Percentiles rank a stretch among this genome's conserved stretches.
phyloP scores from a whole-genome alignment of 768 basidiomycete genomes.

The Russula olivacea region DNA sequence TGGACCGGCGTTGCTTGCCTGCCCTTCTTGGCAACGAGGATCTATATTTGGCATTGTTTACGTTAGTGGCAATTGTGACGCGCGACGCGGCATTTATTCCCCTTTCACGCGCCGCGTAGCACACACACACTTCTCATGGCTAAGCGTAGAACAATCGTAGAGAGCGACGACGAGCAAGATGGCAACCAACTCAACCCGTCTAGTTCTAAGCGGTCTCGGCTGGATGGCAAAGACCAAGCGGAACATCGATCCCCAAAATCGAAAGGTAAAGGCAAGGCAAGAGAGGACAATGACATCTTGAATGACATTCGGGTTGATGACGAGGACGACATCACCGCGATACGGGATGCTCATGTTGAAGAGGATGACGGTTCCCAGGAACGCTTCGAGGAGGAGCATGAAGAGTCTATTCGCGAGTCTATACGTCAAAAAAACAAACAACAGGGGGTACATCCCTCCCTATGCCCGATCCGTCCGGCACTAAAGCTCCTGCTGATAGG shows the following conservation, averaged over 20 bases:
- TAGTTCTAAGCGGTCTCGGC: constrained; percentile 20
- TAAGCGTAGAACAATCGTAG: constrained; percentile 23
- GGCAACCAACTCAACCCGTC: not conserved
- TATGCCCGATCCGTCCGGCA: not conserved
- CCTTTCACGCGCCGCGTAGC: not conserved
- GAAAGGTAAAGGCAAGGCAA: constrained; percentile 17
- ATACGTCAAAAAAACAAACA: constrained; percentile 42
- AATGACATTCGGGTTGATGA: constrained; percentile 24
- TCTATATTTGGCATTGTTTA: constrained; percentile 3
- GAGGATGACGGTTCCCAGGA: constrained; percentile 54
- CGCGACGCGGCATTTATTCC: constrained; percentile 1
- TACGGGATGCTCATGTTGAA: constrained; percentile 14
- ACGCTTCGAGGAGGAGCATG: constrained; percentile 57
- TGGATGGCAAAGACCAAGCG: constrained; percentile 4
- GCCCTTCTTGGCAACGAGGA: not conserved
- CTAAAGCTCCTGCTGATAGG: constrained; percentile 37
- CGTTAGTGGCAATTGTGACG: not conserved
- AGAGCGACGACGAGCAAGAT: constrained; percentile 24
- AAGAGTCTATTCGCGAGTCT: constrained; percentile 48
- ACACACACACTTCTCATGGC: constrained; percentile 1
- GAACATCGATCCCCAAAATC: constrained; percentile 9
- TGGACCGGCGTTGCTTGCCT: not conserved
- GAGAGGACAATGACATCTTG: constrained; percentile 20
- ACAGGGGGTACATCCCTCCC: constrained; percentile 41
- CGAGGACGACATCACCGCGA: constrained; percentile 24